Percentiles rank a stretch among this genome's conserved stretches.
These are phyloP conservation scores for Antitrichia curtipendula DNA, from an alignment of 225 moss, liverwort and hornwort genomes.

Conservation along the genomic window DNA sequence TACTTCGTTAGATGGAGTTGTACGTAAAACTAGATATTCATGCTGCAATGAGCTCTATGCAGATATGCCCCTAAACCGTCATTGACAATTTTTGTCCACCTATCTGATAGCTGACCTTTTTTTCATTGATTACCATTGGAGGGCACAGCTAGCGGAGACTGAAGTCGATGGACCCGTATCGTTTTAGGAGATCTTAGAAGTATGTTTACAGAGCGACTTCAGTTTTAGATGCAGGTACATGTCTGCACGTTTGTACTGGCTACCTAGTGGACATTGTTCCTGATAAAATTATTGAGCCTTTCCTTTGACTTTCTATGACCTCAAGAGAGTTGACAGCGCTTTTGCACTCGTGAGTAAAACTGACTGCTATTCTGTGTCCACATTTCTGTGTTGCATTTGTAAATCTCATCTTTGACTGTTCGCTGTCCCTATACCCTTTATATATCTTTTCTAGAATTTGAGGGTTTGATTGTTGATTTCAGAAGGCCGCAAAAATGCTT, in stretches of 20 bases:
- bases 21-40: constrained; percentile 21
- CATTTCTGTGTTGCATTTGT: not conserved
- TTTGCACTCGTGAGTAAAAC: not conserved
- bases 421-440: not conserved
- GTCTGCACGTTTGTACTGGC: constrained; percentile 16
- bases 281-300: not conserved
- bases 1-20: constrained; percentile 31
- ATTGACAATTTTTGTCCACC: constrained; percentile 26
- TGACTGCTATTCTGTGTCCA: not conserved
- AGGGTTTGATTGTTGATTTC: not conserved
- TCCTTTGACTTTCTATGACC: not conserved
- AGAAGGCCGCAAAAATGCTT: not conserved
- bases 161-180: constrained; percentile 1
- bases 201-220: not conserved
- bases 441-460: not conserved
- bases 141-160: not conserved
- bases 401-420: not conserved
- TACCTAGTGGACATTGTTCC: not conserved
- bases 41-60: constrained; percentile 17
- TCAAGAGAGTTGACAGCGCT: not conserved
- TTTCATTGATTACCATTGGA: constrained; percentile 3
- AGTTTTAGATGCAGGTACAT: constrained; percentile 2
- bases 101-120: constrained; percentile 7
- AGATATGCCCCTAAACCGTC: constrained; percentile 16
- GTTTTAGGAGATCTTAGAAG: not conserved